Evolutionary conservation across 768 basidiomycete genomes (phyloP).

Genomic region (Trametes elegans): DNA sequence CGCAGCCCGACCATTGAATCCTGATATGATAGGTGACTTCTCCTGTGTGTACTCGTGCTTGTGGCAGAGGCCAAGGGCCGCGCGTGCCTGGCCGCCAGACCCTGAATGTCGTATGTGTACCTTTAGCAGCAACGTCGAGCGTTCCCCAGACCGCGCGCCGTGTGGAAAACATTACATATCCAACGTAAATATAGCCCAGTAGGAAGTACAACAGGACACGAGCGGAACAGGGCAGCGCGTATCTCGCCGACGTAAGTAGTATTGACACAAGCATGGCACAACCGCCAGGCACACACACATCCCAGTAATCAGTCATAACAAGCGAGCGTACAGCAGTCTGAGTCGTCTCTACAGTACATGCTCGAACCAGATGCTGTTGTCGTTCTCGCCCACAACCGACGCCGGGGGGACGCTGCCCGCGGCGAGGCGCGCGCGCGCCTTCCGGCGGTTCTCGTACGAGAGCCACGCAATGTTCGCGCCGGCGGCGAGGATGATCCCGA

Average conservation of each 20-base stretch:
- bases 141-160: no score
- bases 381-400: not conserved
- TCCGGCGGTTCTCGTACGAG: not conserved
- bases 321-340: not conserved
- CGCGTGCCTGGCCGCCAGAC: no score
- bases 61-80: no score
- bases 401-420: not conserved
- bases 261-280: no score
- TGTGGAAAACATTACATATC: no score
- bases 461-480: slow-evolving; percentile 1
- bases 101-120: no score
- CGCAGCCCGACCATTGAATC: no score
- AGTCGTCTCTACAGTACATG: slow-evolving; percentile 3
- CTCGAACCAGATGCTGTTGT: slow-evolving; percentile 14
- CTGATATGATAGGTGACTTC: no score
- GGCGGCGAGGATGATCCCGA: slow-evolving; percentile 29
- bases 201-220: no score
- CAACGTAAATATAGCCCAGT: no score
- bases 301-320: not conserved
- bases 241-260: not conserved
- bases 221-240: not conserved
- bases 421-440: not conserved
- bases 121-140: no score
- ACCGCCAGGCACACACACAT: not conserved
- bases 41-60: no score